These are phyloP conservation scores for Carex cristatella DNA, from an alignment of 176 grass and related monocot genomes.

Conservation along the genomic window DNA sequence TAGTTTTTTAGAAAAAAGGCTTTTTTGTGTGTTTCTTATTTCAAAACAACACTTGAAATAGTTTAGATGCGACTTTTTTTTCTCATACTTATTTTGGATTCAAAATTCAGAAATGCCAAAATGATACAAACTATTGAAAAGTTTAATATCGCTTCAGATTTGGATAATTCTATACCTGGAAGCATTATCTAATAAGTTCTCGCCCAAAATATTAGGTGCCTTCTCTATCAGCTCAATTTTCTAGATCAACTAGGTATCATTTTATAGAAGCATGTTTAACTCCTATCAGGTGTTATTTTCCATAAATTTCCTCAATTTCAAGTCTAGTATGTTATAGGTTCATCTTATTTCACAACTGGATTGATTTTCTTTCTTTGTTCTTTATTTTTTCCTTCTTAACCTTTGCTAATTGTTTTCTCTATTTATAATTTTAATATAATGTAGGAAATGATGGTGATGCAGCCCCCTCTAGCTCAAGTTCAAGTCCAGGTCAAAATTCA, in stretches of 20 bases:
- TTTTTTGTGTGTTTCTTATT: background rate
- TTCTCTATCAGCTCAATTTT: too few species aligned
- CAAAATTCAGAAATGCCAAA: background rate
- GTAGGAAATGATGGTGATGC: slow-evolving; percentile 51
- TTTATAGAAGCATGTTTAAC: background rate
- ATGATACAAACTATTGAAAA: background rate
- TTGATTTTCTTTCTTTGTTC: background rate
- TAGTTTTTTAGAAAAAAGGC: background rate
- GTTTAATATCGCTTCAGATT: background rate
- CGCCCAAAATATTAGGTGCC: too few species aligned
- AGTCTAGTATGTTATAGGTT: background rate
- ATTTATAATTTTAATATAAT: background rate
- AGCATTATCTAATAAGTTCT: too few species aligned
- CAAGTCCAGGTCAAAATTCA: slow-evolving; percentile 33
- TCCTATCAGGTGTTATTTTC: background rate
- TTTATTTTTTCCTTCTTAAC: background rate
- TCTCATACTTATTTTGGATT: background rate
- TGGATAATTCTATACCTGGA: background rate
- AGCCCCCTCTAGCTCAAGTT: slow-evolving; percentile 49
- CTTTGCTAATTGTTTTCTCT: background rate
- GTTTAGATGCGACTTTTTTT: background rate
- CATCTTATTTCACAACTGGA: background rate
- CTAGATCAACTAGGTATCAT: background rate
- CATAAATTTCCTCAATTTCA: background rate
- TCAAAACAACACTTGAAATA: background rate